Evolutionary conservation across 2,329 filamentous ascomycete genomes (phyloP).

Genomic region (Colletotrichum brevisporum): DNA sequence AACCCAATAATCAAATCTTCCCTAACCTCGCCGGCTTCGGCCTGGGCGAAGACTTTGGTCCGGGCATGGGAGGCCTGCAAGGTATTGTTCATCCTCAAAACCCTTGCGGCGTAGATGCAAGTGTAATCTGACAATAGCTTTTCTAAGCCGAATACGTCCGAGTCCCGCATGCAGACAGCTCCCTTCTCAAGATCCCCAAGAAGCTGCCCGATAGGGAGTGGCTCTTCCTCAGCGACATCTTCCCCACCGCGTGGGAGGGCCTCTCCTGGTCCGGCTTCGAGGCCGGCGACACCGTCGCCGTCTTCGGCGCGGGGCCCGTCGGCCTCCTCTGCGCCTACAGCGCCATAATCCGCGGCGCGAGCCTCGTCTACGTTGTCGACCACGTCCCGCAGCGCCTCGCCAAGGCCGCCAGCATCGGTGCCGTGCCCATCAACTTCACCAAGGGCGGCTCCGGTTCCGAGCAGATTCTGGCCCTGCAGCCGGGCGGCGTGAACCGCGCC

Average conservation of each 20-base stretch:
- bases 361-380: conserved; percentile 44
- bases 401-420: conserved; percentile 43
- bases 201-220: conserved; percentile 75
- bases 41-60: conserved; percentile 17
- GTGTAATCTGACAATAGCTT: neutral
- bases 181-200: conserved; percentile 73
- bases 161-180: conserved; percentile 77
- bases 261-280: conserved; percentile 70
- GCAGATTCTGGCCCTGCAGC: conserved; percentile 42
- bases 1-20: neutral
- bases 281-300: conserved; percentile 71
- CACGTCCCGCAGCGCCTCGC: conserved; percentile 43
- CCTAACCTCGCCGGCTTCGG: neutral
- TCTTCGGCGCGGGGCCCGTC: conserved; percentile 76
- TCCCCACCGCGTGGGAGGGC: conserved; percentile 69
- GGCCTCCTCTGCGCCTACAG: conserved; percentile 66
- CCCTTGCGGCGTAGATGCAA: neutral
- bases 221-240: conserved; percentile 61
- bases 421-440: conserved; percentile 44
- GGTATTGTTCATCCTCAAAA: neutral
- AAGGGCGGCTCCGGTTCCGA: conserved; percentile 35
- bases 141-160: conserved; percentile 66
- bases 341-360: conserved; percentile 46
- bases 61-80: conserved; percentile 25
- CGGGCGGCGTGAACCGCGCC: conserved; percentile 42